Percentiles rank a stretch among this genome's conserved stretches.
These are phyloP conservation scores for Clathrospora elynae DNA, from an alignment of 2,329 filamentous ascomycete species.

Conservation along the genomic window DNA sequence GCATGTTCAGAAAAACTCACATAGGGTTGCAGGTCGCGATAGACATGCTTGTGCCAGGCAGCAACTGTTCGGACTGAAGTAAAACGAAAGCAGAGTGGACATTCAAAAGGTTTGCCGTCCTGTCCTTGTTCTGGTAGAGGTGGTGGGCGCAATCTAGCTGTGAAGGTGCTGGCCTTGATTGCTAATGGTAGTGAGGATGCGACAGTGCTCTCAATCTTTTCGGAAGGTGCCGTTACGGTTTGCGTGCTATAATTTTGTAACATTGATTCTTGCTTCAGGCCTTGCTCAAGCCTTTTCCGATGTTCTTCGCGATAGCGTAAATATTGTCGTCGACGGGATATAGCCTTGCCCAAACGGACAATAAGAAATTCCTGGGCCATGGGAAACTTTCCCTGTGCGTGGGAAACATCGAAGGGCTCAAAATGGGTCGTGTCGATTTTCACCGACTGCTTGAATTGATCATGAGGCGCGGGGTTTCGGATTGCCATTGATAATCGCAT, in stretches of 20 bases:
- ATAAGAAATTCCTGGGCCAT: constrained; percentile 20
- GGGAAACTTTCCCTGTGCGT: constrained; percentile 36
- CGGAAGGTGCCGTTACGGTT: constrained; percentile 3
- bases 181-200: constrained; percentile 19
- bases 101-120: constrained; percentile 37
- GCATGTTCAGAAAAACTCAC: neutral
- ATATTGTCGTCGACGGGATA: constrained; percentile 38
- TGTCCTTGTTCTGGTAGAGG: constrained; percentile 24
- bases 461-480: constrained; percentile 38
- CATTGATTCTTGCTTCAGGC: constrained; percentile 2
- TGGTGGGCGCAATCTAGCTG: constrained; percentile 24
- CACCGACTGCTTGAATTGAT: constrained; percentile 31
- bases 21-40: constrained; percentile 31
- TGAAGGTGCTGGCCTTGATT: constrained; percentile 9
- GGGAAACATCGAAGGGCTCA: constrained; percentile 34
- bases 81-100: constrained; percentile 36
- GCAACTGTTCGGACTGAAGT: constrained; percentile 11
- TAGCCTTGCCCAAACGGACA: constrained; percentile 35
- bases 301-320: constrained; percentile 39
- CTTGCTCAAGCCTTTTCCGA: constrained; percentile 28
- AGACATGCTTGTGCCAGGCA: constrained; percentile 30
- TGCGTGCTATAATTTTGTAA: neutral
- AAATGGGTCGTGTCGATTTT: constrained; percentile 26
- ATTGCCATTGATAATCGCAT: constrained; percentile 40
- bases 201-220: constrained; percentile 18